These are phyloP conservation scores for Fusarium hostae DNA, from an alignment of 2,329 filamentous ascomycete genomes.

Conservation along the genomic window DNA sequence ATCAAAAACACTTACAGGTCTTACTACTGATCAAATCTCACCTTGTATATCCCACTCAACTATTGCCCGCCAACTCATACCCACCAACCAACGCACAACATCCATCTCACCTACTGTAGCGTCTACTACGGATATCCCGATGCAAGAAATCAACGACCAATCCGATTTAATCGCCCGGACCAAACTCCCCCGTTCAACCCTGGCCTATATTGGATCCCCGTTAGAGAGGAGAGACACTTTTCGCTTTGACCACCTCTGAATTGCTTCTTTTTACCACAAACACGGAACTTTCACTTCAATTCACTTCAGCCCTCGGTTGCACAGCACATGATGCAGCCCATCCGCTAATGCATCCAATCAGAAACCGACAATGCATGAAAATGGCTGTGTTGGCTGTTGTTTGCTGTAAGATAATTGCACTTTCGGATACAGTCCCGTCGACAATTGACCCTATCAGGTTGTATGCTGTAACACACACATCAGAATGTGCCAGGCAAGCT, in stretches of 20 bases:
- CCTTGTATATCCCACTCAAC: background rate
- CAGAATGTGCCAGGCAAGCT: background rate
- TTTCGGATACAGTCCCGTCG: background rate
- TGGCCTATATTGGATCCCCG: background rate
- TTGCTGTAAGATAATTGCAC: background rate
- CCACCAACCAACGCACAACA: constrained; percentile 10
- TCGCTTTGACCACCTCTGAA: constrained; percentile 9
- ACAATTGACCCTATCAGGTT: background rate
- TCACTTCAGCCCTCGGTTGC: background rate
- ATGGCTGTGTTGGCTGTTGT: background rate
- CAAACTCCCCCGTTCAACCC: constrained; percentile 3
- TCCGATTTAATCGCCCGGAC: background rate
- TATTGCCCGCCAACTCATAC: background rate
- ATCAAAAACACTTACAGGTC: background rate
- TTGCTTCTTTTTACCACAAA: constrained; percentile 9
- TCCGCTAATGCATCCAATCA: constrained; percentile 4
- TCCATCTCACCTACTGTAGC: background rate
- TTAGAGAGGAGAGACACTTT: background rate
- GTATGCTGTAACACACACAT: background rate
- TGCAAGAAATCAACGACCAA: constrained; percentile 16
- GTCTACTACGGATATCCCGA: constrained; percentile 5
- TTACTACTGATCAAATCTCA: background rate
- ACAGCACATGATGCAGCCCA: constrained; percentile 16
- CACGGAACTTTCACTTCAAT: background rate
- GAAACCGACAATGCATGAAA: background rate